Evolutionary conservation across 2,329 filamentous ascomycete species (phyloP), one percentile per base, ranked within the genome.

Genomic region (Neurospora sp.): DNA sequence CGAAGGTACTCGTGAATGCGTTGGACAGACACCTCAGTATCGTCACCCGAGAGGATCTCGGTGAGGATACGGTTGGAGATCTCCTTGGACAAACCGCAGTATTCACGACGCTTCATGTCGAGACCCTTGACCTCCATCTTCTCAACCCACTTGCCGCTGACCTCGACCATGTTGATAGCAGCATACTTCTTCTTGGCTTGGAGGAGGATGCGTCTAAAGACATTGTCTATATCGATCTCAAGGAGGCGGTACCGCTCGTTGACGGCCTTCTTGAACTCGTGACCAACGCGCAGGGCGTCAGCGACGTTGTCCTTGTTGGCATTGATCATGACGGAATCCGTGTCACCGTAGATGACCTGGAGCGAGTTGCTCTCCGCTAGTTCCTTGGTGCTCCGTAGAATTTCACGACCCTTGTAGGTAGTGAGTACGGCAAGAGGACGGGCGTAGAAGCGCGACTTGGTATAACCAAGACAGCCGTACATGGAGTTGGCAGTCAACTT

Each of bases 151-250:
- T 95, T 96, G 75, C 93, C 94, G 76, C 96, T 91, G 28, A 92
- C 86, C 76, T 97, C 92, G 7, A 96, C 89, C 79, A 98, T 89
- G 79, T 97, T 98, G 80, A 99, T 92, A 52, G 96, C 96, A 9
- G 96, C 96, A 80, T 99, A 99, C 84, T 99, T 99, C 85, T 99
- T 99, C 86, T 99, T 99, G 38, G 96, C 95, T 78, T 98, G 96
- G 15, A 99, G 85, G 46, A 99, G 83, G 70, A 99, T 91, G 39
- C 96, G 91, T 66, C 95, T 89, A 85, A 99, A 99, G 72, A 98
- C 87, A 76, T 98, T 97, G 81, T 99, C 96, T 74, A 99, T 97
- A 77, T 99, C 96, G 73, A 99, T 99, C 79, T 99, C 96, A 15
- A 99, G 86, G 68, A 97, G 86, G 76, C 86, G 91, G 80, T 99